Conservation (phyloP, 2,329 filamentous ascomycete genomes). For the Myriosclerotinia scirpicola region DNA sequence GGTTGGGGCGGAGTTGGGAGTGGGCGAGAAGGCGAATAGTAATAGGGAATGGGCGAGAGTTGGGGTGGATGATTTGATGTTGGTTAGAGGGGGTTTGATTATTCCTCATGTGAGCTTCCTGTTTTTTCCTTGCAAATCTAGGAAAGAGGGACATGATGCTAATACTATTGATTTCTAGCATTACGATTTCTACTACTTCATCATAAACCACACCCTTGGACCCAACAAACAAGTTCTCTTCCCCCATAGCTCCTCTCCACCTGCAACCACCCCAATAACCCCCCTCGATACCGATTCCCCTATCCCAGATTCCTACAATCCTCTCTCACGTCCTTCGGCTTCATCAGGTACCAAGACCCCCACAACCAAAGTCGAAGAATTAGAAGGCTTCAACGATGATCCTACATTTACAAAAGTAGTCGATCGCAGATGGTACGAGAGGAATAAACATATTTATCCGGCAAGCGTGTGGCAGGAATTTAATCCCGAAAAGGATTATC, state of each 20-base stretch:
- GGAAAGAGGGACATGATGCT: slow-evolving; percentile 4
- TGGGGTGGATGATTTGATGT: slow-evolving; percentile 91
- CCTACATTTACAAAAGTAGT: slow-evolving; percentile 87
- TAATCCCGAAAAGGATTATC: slow-evolving; percentile 85
- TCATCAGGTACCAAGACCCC: slow-evolving; percentile 40
- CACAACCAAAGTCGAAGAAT: slow-evolving; percentile 41
- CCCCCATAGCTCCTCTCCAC: slow-evolving; percentile 60
- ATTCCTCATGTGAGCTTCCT: slow-evolving; percentile 76
- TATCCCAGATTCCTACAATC: slow-evolving; percentile 41
- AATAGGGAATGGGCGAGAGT: slow-evolving; percentile 89
- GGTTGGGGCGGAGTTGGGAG: slow-evolving; percentile 78
- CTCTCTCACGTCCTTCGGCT: slow-evolving; percentile 42
- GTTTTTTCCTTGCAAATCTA: not conserved
- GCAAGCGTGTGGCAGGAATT: slow-evolving; percentile 96
- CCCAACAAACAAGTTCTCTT: slow-evolving; percentile 75
- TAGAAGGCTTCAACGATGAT: slow-evolving; percentile 78
- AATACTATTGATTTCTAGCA: slow-evolving; percentile 59
- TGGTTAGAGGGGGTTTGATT: slow-evolving; percentile 87
- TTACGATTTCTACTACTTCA: slow-evolving; percentile 96
- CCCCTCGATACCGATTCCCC: slow-evolving; percentile 27
- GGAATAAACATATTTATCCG: slow-evolving; percentile 97
- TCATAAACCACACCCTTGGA: slow-evolving; percentile 80
- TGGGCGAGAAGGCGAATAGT: slow-evolving; percentile 59
- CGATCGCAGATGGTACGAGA: slow-evolving; percentile 93
- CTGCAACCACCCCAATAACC: slow-evolving; percentile 17